Evolutionary conservation across 2,329 filamentous ascomycete genomes (phyloP).

Genomic region (Fusarium xyrophilum): DNA sequence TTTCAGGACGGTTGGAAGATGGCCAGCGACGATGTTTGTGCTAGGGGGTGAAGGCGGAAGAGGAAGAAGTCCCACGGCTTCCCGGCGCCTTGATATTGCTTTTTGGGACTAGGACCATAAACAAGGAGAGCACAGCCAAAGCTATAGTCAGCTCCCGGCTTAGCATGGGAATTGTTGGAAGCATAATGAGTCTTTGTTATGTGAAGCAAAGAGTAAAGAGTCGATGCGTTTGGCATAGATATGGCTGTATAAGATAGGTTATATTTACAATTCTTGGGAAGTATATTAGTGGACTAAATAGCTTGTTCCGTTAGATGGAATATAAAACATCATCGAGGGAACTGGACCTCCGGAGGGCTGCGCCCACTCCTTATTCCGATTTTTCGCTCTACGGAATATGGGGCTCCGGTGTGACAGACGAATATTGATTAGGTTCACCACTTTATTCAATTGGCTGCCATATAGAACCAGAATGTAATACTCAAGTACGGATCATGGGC

Average conservation of each 20-base stretch:
- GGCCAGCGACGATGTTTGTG: neutral
- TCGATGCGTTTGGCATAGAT: neutral
- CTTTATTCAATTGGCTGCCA: no score
- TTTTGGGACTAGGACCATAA: neutral
- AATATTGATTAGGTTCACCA: no score
- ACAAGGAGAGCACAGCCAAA: neutral
- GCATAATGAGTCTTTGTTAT: neutral
- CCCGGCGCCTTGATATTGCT: neutral
- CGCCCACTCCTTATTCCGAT: neutral
- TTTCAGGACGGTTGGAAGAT: neutral
- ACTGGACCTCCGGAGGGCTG: neutral
- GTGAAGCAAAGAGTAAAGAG: neutral
- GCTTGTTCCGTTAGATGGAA: no score
- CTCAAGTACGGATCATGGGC: neutral
- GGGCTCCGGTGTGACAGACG: neutral
- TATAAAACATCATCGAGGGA: neutral
- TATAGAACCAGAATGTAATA: no score
- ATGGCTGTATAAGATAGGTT: accelerated
- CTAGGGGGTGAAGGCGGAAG: neutral
- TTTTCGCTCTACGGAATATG: neutral
- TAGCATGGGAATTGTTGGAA: neutral
- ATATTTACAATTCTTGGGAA: accelerated
- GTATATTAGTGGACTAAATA: neutral
- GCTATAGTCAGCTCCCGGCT: neutral
- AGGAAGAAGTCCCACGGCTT: neutral